Base-by-base conservation (phyloP, 352 stramenopile species). In the Globisporangium paroecandrum region DNA sequence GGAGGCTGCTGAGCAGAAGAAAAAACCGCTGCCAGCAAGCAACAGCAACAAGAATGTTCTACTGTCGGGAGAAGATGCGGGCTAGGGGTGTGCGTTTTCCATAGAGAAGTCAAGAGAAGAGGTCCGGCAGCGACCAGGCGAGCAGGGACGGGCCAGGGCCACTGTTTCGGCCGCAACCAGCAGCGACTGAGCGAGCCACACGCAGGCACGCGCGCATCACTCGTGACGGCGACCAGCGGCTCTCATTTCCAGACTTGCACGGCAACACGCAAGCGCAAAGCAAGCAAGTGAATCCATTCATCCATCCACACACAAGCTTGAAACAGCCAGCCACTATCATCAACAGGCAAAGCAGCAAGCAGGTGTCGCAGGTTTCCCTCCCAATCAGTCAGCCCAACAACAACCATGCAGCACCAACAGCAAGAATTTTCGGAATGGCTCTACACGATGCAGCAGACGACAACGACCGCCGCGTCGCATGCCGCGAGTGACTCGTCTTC, bases 381-480 rank as follows among this genome's bases (percentile, higher is more conserved):
- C 18, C 12, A 58, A 36, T 36, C 51, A 58, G 51, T 43, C 36
- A 43, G 36, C 36, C 36, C 9, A 43, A 53, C 36, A 63, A 38
- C 34, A 38, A 38, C 34, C 58, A 64, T 51, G 59, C 24, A 18
- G 59, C 25, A 53, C 20, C 53, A 64, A 18, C 27, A 29, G 27
- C 22, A 41, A 49, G 77, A 86, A 15, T 87, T 88, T 64, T 74
- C 72, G 13, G 63, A 82, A 46, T 86, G 79, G 79, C 83, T 88
- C 74, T 69, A 68, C 64, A 66, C 77, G 29, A 63, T 87, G 60
- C 64, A 79, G 46, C 68, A 78, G 25, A 58, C 27, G 4, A 12
- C 58, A n/a, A 27, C 66, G 15, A 68, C 60, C 60, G 68, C 60
- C 60, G 68, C 68, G 34, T 58, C 54, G n/a, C 59, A 51, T 29